phyloP scores from a whole-genome alignment of 306 rosid species.

The Cucumis sativus region DNA sequence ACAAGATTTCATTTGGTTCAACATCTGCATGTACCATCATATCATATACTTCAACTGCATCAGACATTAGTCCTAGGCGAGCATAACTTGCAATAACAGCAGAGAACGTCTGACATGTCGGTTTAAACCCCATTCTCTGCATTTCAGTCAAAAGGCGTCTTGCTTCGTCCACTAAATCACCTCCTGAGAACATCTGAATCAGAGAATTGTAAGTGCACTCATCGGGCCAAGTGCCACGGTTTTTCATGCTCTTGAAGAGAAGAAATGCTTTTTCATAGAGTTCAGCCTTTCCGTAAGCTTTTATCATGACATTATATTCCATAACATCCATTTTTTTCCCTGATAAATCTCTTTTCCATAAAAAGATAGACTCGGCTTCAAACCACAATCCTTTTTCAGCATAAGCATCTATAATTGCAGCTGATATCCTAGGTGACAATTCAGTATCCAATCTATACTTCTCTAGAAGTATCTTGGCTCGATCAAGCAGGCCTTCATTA shows the following conservation, averaged over 20 bases:
- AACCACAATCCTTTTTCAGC: slow-evolving; percentile 76
- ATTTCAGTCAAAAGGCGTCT: slow-evolving; percentile 51
- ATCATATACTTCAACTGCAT: slow-evolving; percentile 42
- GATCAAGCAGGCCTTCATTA: slow-evolving; percentile 38
- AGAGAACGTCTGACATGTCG: slow-evolving; percentile 52
- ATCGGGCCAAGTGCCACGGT: slow-evolving; percentile 63
- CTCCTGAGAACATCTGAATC: slow-evolving; percentile 79
- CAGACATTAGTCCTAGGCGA: slow-evolving; percentile 59
- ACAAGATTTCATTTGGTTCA: slow-evolving; percentile 63
- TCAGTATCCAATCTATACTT: slow-evolving; percentile 28
- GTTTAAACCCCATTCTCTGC: slow-evolving; percentile 55
- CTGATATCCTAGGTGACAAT: slow-evolving; percentile 36
- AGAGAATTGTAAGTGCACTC: slow-evolving; percentile 74
- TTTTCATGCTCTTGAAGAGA: slow-evolving; percentile 68
- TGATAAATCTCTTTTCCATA: slow-evolving; percentile 28
- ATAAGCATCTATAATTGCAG: slow-evolving; percentile 62
- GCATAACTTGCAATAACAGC: slow-evolving; percentile 65
- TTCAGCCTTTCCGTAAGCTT: slow-evolving; percentile 71
- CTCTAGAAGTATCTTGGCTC: slow-evolving; percentile 35
- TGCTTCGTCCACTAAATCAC: slow-evolving; percentile 59
- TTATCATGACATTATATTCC: slow-evolving; percentile 79
- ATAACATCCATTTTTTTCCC: slow-evolving; percentile 40
- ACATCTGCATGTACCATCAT: slow-evolving; percentile 48
- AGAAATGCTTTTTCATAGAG: slow-evolving; percentile 55
- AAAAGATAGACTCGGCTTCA: slow-evolving; percentile 62